Base-by-base conservation (phyloP, 352 stramenopile genomes). In the Phytophthora ohioensis region DNA sequence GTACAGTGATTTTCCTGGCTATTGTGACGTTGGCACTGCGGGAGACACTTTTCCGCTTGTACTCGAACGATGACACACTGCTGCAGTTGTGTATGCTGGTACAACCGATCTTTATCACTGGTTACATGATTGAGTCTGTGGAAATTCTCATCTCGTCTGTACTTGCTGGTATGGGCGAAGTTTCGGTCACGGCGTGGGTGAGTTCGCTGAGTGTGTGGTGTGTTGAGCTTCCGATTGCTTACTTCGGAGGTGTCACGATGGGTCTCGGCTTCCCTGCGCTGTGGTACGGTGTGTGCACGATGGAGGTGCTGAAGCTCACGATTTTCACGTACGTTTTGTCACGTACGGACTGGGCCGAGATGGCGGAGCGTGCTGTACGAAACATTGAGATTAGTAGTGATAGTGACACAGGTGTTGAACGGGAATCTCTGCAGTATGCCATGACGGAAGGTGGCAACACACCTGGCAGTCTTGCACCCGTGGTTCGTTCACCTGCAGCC, bases 111-210 rank as follows among this genome's bases (percentile, higher is more conserved):
- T 88, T 90, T 64, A 79, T 90, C 30, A 75, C 75, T 21, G 76
- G 71, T 30, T 88, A 79, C 67, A 81, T 87, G 61, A 76, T 90
- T 54, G 80, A 90, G 59, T 90, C 82, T 3, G 64, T 88, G 8
- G 82, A 90, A 55, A 87, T 90, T 36, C 56, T 87, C 3, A 78
- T 76, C 35, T 71, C 77, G 5, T 75, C 78, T 0, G 64, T 90
- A 11, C 58, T 90, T 0, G 83, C 76, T 12, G 82, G 68, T 38
- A 90, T 90, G 82, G 80, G 82, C 21, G 75, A 88, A 60, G 79
- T 87, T 1, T 67, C 76, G 0, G 57, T 91, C 32, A 81, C 80
- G 15, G 80, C 81, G 27, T 88, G 78, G 72, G 80, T 82, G 7
- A 85, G 80, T 46, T 79, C 81, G 3, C 64, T 91, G 1, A 76